Conservation (phyloP, 306 rosid species). For the Inga leiocalycina region DNA sequence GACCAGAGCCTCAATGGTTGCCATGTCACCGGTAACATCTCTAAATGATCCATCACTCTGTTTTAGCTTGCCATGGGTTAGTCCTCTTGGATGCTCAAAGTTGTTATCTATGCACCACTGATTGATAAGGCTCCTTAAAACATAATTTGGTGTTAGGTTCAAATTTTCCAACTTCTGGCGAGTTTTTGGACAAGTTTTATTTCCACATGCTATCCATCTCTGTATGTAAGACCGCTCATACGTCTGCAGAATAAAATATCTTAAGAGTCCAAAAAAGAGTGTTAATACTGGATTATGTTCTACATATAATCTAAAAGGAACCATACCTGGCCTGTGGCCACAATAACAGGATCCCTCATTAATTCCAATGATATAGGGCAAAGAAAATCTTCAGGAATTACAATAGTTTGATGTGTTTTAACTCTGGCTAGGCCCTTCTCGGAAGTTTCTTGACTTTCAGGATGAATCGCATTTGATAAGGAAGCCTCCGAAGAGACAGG, state of each 20-base stretch:
- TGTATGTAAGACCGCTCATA: slow-evolving; percentile 94
- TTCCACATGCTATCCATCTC: slow-evolving; percentile 95
- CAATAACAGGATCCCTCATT: slow-evolving; percentile 98
- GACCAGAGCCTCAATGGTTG: slow-evolving; percentile 75
- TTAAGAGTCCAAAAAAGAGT: not conserved
- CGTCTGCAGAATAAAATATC: slow-evolving; percentile 55
- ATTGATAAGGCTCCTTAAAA: slow-evolving; percentile 80
- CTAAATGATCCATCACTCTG: slow-evolving; percentile 87
- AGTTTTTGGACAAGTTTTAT: slow-evolving; percentile 89
- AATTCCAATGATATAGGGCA: slow-evolving; percentile 96
- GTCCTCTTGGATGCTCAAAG: slow-evolving; percentile 80
- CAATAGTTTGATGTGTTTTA: slow-evolving; percentile 64
- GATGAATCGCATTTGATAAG: slow-evolving; percentile 29
- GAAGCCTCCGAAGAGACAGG: slow-evolving; percentile 46
- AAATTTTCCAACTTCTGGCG: slow-evolving; percentile 88
- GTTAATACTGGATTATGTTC: not conserved
- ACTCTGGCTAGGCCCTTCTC: slow-evolving; percentile 41
- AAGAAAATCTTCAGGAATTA: slow-evolving; percentile 85
- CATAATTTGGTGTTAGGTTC: slow-evolving; percentile 90
- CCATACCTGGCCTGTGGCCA: slow-evolving; percentile 94
- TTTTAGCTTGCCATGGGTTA: slow-evolving; percentile 82
- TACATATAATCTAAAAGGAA: slow-evolving; percentile 7
- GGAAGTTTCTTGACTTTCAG: slow-evolving; percentile 46
- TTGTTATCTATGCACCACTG: slow-evolving; percentile 87
- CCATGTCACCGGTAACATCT: slow-evolving; percentile 83